These are phyloP conservation scores for Silene vulgaris DNA, from an alignment of 179 eudicot genomes.

Conservation along the genomic window DNA sequence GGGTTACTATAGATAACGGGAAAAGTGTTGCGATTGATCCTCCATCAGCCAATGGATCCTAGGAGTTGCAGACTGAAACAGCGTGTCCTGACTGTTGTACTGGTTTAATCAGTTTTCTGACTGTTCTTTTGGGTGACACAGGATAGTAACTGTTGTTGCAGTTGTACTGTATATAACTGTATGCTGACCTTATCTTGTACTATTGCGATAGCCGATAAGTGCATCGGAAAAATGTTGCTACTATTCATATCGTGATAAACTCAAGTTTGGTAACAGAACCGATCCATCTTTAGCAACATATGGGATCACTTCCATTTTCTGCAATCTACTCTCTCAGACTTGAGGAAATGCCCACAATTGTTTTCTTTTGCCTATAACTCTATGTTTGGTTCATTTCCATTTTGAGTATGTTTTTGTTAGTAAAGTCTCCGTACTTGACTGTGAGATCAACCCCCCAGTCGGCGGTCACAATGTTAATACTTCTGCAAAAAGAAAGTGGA, in stretches of 20 bases:
- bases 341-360: too few relatives aligned
- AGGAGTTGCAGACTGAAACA: constrained; percentile 13
- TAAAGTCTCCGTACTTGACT: too few relatives aligned
- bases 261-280: background rate
- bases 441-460: too few relatives aligned
- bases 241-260: background rate
- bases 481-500: too few relatives aligned
- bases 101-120: background rate
- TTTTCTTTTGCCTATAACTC: too few relatives aligned
- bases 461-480: too few relatives aligned
- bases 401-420: too few relatives aligned
- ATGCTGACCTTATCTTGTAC: background rate
- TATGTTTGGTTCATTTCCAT: too few relatives aligned
- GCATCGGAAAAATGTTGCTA: too few relatives aligned
- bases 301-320: too few relatives aligned
- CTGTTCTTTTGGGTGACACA: constrained; percentile 5
- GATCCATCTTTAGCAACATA: background rate
- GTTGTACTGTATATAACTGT: constrained; percentile 7
- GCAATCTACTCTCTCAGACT: too few relatives aligned
- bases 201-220: background rate
- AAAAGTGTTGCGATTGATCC: constrained; percentile 14
- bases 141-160: background rate
- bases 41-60: constrained; percentile 23
- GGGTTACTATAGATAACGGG: constrained; percentile 17
- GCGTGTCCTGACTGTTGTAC: background rate